Evolutionary conservation across 2,329 filamentous ascomycete genomes (phyloP), one percentile per base, ranked within the genome.

Genomic region (Gaeumannomyces tritici): DNA sequence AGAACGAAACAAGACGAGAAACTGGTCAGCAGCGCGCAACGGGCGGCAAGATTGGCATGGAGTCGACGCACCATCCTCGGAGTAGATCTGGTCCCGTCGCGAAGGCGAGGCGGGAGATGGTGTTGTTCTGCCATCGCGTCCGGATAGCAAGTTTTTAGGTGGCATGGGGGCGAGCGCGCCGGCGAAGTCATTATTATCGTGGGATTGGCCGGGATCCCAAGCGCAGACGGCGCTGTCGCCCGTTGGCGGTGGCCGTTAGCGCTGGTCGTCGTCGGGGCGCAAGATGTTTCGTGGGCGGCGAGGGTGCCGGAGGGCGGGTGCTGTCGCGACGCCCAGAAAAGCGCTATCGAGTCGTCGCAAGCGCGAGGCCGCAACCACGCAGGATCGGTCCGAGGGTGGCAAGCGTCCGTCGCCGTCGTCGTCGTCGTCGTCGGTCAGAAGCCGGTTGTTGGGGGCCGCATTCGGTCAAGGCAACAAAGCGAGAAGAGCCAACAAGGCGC

Each of bases 41-140:
- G 65, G 65, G 61, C 67, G 67, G 63, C 65, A 64, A 57, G 66
- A 64, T 57, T 62, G 59, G 58, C 35, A 26, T 12, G 13, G 33
- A 33, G 35, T 27, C 29, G 55, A 54, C 70, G 42, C 68, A 86
- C 86, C 85, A 75, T 86, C 76, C 68, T 88, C 85, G 62, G 83
- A 82, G 67, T 88, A 86, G 68, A 80, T 82, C 28, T 75, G 69
- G 33, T 79, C 76, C 55, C 66, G 66, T 60, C 64, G 67, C 55
- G 65, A 66, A 57, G 62, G 65, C 58, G 54, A 61, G 35, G 55
- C 66, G 64, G 61, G 69, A 66, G 62, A 68, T 66, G 63, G 66
- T 69, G 67, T 67, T n/a, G 42, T 65, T 69, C 66, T 71, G 70
- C 72, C 73, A 70, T 73, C 73, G 68, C 70, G 70, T 60, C 68